Evolutionary conservation across 2,329 filamentous ascomycete species (phyloP).

Genomic region (Capronia americana): DNA sequence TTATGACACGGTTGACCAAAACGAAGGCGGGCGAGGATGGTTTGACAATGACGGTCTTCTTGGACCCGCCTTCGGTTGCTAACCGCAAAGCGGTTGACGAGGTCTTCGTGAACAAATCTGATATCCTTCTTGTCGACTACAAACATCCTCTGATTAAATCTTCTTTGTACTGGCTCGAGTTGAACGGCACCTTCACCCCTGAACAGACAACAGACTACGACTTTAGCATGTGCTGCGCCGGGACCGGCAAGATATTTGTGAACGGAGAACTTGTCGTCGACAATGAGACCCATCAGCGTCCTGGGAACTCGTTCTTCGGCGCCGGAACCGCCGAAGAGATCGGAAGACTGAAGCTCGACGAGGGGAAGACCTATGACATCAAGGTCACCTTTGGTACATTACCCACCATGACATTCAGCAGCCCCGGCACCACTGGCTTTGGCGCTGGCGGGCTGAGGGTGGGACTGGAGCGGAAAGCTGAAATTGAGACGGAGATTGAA

Average conservation of each 20-base stretch:
- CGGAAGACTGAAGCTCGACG: slow-evolving; percentile 63
- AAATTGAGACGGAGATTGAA: slow-evolving; percentile 65
- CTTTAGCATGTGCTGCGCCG: slow-evolving; percentile 70
- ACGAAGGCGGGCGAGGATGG: slow-evolving; percentile 62
- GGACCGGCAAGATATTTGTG: slow-evolving; percentile 69
- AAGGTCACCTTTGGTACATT: slow-evolving; percentile 66
- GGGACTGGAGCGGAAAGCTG: slow-evolving; percentile 65
- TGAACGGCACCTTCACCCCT: slow-evolving; percentile 66
- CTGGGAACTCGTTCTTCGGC: slow-evolving; percentile 70
- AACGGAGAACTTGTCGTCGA: slow-evolving; percentile 69
- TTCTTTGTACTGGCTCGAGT: slow-evolving; percentile 64
- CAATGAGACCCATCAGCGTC: slow-evolving; percentile 68
- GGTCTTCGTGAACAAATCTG: slow-evolving; percentile 51
- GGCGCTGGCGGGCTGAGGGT: slow-evolving; percentile 67
- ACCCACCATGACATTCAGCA: slow-evolving; percentile 63
- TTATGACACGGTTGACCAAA: slow-evolving; percentile 61
- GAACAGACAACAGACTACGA: slow-evolving; percentile 68
- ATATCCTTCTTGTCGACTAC: slow-evolving; percentile 61
- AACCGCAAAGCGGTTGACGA: slow-evolving; percentile 61
- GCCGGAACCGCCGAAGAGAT: slow-evolving; percentile 69
- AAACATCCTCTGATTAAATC: slow-evolving; percentile 59
- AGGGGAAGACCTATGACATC: slow-evolving; percentile 65
- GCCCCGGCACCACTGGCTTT: slow-evolving; percentile 56
- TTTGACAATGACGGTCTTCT: slow-evolving; percentile 68
- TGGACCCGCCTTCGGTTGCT: slow-evolving; percentile 59